Evolutionary conservation across 768 basidiomycete species (phyloP), one percentile per base, ranked within the genome.

Genomic region (Russula abietina): DNA sequence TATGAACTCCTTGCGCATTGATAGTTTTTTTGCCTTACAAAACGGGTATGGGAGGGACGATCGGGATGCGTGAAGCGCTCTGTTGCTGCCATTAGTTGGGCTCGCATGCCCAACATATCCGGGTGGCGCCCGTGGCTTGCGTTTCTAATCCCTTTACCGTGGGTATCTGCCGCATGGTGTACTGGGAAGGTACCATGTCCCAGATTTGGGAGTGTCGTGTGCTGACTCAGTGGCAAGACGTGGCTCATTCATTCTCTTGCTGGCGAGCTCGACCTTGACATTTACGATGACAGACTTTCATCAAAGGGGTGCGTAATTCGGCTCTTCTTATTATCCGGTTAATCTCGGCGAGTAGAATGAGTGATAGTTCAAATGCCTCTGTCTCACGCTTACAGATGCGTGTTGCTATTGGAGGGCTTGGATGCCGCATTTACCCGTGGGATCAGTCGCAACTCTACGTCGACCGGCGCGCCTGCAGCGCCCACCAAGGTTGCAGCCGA

Each of bases 341-440:
- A 66, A 60, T 65, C 57, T 54, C 64, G 60, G 62, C 48, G 24
- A 60, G 26, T 69, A 91, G 91, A 65, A 93, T 93, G 91, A 91
- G 88, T 73, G 91, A 93, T n/a, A n/a, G n/a, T n/a, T n/a, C n/a
- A n/a, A n/a, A n/a, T n/a, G n/a, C n/a, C n/a, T n/a, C n/a, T n/a
- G n/a, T n/a, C 53, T 46, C 5, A 14, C 11, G 22, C n/a, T 46
- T 17, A 53, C 68, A 91, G 91, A 79, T 93, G 91, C 79, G 92
- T 96, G 64, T 80, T 96, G 69, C 87, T 96, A 74, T 82, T 96
- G 72, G 93, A 96, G 77, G 93, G 96, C 80, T 82, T 96, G 69
- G 91, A 93, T 73, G 91, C 91, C 60, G 91, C 91, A 30, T 93
- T 93, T 77, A 93, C 91, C 67, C 87, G 89, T 55, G 88, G 86